A percentile compares a stretch with the other conserved stretches of the same genome.
Evolutionary conservation across 352 stramenopile species (phyloP).

Genomic region (Phytophthora citrophthora): DNA sequence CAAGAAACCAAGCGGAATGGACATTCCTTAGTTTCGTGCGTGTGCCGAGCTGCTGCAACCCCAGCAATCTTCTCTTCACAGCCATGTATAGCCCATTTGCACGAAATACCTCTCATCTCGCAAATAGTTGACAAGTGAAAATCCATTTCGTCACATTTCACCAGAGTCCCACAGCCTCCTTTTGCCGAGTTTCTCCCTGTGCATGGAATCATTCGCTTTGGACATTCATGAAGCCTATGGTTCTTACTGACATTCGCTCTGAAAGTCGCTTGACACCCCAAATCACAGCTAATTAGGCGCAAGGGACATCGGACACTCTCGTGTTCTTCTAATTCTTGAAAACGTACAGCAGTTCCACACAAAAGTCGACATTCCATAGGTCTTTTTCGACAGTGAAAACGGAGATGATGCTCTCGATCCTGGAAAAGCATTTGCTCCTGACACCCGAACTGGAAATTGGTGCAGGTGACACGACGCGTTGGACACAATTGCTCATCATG

Average conservation of each 20-base stretch:
- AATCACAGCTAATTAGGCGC: constrained; percentile 50
- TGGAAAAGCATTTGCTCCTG: constrained; percentile 40
- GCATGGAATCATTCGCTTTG: constrained; percentile 63
- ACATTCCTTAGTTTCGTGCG: constrained; percentile 72
- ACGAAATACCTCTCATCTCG: constrained; percentile 47
- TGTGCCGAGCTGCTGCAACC: constrained; percentile 37
- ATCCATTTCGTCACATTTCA: constrained; percentile 60
- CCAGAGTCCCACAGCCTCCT: constrained; percentile 49
- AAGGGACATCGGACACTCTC: constrained; percentile 57
- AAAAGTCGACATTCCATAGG: constrained; percentile 51
- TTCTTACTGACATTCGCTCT: constrained; percentile 42
- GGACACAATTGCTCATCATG: constrained; percentile 48
- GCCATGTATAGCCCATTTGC: constrained; percentile 59
- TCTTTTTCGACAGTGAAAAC: constrained; percentile 68
- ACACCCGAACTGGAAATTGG: constrained; percentile 65
- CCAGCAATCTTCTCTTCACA: constrained; percentile 55
- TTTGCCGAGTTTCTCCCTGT: constrained; percentile 10
- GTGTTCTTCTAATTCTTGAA: constrained; percentile 54
- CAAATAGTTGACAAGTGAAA: constrained; percentile 70
- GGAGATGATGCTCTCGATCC: constrained; percentile 47
- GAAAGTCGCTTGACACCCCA: constrained; percentile 48
- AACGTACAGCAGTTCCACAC: constrained; percentile 50
- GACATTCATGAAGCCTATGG: constrained; percentile 52
- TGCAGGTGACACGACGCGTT: constrained; percentile 48
- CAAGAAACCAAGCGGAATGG: constrained; percentile 57